phyloP scores from a whole-genome alignment of 192 early-diverging fungal species.

The Tieghemiomyces parasiticus region DNA sequence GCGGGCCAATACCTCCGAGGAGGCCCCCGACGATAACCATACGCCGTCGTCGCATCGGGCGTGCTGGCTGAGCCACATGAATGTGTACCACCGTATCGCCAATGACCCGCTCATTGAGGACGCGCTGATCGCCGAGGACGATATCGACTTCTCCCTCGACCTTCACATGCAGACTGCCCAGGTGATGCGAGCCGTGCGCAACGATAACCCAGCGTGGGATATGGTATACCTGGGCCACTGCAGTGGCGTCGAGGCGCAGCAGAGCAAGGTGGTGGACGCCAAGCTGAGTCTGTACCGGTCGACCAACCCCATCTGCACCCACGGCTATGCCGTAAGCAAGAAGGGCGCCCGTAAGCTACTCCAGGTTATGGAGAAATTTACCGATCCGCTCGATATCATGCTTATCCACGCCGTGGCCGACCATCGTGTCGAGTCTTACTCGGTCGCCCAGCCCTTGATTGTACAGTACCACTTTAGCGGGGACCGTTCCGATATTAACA shows the following conservation, averaged over 20 bases:
- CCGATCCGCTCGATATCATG: background rate
- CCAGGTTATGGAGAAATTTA: constrained; percentile 18
- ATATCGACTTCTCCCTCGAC: constrained; percentile 12
- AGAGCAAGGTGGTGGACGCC: constrained; percentile 4
- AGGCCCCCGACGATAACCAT: background rate
- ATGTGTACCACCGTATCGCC: background rate
- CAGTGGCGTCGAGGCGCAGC: constrained; percentile 15
- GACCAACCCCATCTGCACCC: constrained; percentile 24
- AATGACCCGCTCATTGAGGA: background rate
- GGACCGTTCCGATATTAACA: constrained; percentile 6
- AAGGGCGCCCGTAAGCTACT: constrained; percentile 20
- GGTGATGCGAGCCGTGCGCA: background rate
- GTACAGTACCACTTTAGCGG: constrained; percentile 2
- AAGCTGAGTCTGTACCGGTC: constrained; percentile 15
- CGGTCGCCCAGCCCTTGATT: background rate
- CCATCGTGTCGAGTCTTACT: constrained; percentile 1
- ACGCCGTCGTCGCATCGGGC: constrained; percentile 7
- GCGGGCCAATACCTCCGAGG: constrained; percentile 4
- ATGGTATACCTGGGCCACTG: constrained; percentile 30
- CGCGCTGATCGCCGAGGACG: constrained; percentile 13
- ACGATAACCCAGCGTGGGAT: constrained; percentile 20
- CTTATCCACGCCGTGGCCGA: background rate
- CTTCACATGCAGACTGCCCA: background rate
- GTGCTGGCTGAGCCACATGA: constrained; percentile 13
- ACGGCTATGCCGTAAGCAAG: constrained; percentile 23